These are phyloP conservation scores for Rasamsonia emersonii DNA, from an alignment of 2,329 filamentous ascomycete genomes.

Conservation along the genomic window DNA sequence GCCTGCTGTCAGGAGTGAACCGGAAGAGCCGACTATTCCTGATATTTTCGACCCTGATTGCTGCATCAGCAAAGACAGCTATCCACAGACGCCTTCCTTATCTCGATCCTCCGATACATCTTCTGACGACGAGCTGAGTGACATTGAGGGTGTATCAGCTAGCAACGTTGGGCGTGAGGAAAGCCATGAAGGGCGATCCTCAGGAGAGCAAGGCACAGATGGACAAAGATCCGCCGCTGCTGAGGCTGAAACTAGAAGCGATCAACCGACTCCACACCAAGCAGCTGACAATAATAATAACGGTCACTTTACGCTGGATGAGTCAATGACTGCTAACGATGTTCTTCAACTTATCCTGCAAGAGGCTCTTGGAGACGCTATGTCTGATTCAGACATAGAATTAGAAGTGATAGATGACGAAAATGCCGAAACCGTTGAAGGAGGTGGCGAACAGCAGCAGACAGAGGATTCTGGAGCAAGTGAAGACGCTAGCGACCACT, in stretches of 20 bases:
- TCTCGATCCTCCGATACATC: neutral
- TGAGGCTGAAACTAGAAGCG: too few relatives aligned
- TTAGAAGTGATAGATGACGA: slow-evolving; percentile 10
- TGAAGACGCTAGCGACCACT: slow-evolving; percentile 10
- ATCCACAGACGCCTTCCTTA: neutral
- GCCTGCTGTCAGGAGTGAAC: slow-evolving; percentile 12
- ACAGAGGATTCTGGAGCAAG: slow-evolving; percentile 10
- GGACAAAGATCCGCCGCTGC: neutral
- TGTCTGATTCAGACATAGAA: too few relatives aligned
- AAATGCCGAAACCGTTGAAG: too few relatives aligned
- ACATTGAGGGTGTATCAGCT: neutral
- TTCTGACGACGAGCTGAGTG: neutral
- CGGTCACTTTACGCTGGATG: too few relatives aligned
- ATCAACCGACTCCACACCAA: too few relatives aligned
- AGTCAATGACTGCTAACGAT: slow-evolving; percentile 13
- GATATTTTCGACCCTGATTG: slow-evolving; percentile 22
- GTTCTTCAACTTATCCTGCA: slow-evolving; percentile 16
- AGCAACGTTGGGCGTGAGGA: neutral
- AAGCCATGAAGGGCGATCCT: neutral
- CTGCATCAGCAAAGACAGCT: slow-evolving; percentile 9
- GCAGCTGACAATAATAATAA: too few relatives aligned
- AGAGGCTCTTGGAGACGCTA: slow-evolving; percentile 16
- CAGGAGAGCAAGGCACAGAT: neutral
- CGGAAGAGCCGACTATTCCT: slow-evolving; percentile 16
- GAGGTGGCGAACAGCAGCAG: too few relatives aligned